Conservation (phyloP, 2,329 filamentous ascomycete species). For the Xylariaceae sp. region DNA sequence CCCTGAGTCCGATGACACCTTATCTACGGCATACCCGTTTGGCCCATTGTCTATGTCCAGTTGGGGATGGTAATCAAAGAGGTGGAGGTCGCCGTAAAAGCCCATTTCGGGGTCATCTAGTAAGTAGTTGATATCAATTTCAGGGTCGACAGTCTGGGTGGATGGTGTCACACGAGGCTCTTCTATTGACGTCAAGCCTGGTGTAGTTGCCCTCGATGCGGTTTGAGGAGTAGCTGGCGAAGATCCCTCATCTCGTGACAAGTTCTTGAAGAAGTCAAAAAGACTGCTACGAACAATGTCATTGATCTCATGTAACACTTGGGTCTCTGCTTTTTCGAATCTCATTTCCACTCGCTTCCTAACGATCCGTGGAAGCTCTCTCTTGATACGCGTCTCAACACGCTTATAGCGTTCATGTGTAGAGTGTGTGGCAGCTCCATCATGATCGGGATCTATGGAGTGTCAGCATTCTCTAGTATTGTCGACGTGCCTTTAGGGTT, state of each 20-base stretch:
- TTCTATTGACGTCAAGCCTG: slow-evolving; percentile 11
- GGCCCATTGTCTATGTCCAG: slow-evolving; percentile 18
- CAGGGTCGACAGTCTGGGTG: slow-evolving; percentile 10
- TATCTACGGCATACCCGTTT: slow-evolving; percentile 29
- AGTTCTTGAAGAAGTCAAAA: slow-evolving; percentile 36
- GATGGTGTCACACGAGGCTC: slow-evolving; percentile 1
- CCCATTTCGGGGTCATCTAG: slow-evolving; percentile 25
- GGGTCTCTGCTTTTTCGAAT: slow-evolving; percentile 37
- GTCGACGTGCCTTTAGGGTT: not conserved
- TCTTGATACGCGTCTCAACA: slow-evolving; percentile 36
- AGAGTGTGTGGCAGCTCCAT: slow-evolving; percentile 29
- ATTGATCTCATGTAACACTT: slow-evolving; percentile 34
- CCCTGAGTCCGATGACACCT: slow-evolving; percentile 39
- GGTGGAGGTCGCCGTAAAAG: not conserved
- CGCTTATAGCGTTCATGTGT: slow-evolving; percentile 34
- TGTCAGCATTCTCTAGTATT: slow-evolving; percentile 20
- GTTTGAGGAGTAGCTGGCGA: slow-evolving; percentile 32
- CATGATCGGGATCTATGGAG: slow-evolving; percentile 35
- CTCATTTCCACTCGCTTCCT: slow-evolving; percentile 38
- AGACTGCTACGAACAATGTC: slow-evolving; percentile 39
- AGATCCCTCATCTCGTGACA: slow-evolving; percentile 32
- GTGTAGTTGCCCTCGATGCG: slow-evolving; percentile 31
- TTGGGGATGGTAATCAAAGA: slow-evolving; percentile 24
- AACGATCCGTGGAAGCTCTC: slow-evolving; percentile 37
- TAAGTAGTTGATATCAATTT: slow-evolving; percentile 30